Conservation (phyloP, 176 grass and related monocot genomes). For the Triticum timopheevii region DNA sequence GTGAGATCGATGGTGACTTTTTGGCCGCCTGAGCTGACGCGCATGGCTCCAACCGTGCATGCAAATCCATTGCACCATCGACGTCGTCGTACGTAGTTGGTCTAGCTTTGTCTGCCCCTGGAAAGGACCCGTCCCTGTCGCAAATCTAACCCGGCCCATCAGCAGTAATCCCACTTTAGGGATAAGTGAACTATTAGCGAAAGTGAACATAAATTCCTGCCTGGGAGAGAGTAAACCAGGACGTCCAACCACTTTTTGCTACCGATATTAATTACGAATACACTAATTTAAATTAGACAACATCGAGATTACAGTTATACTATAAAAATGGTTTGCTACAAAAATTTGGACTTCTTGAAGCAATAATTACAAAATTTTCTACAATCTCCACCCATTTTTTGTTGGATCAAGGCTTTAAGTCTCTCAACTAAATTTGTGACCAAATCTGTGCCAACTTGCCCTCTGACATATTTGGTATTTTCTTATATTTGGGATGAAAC, state of each 20-base stretch:
- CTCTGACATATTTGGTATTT: not conserved
- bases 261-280: too few relatives aligned
- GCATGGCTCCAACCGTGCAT: not conserved
- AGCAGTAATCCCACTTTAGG: not conserved
- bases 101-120: slow-evolving; percentile 15
- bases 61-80: not conserved
- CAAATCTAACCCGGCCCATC: not conserved
- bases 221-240: too few relatives aligned
- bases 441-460: not conserved
- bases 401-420: not conserved
- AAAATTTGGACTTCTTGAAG: too few relatives aligned
- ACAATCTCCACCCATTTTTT: not conserved
- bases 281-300: too few relatives aligned
- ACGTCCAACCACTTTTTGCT: not conserved
- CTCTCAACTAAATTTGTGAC: not conserved
- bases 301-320: too few relatives aligned
- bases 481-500: not conserved
- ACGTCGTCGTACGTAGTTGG: slow-evolving; percentile 28
- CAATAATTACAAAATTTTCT: too few relatives aligned
- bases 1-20: too few relatives aligned
- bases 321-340: too few relatives aligned
- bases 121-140: not conserved
- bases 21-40: not conserved
- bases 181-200: not conserved
- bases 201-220: not conserved